Evolutionary conservation across 768 basidiomycete species (phyloP), one percentile per base, ranked within the genome.

Genomic region (Russula abietina): DNA sequence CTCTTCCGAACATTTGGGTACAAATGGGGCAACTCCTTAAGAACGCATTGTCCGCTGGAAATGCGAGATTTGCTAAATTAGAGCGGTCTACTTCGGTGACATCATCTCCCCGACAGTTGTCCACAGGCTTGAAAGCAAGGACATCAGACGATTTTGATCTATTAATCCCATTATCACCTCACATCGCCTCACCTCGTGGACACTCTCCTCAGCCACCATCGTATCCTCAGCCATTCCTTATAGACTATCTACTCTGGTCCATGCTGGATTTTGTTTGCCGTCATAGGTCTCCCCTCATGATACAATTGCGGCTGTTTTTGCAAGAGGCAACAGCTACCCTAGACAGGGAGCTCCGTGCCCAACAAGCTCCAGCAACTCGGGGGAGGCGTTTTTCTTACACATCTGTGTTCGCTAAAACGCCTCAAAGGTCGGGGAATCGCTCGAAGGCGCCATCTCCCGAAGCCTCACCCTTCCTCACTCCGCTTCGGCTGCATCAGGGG

Each of bases 181-280:
- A 9, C 66, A 69, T 22, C 58, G 12, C 19, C 11, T n/a, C 45
- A 5, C 54, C 55, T 65, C 75, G 22, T 70, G 70, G 50, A 67
- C 72, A 51, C 69, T 74, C 58, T 71, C 70, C 60, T 65, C 69
- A 55, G 53, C 69, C 12, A 63, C 66, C 55, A 73, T 68, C 46
- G 68, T 65, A 66, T 32, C 59, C 69, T 72, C 54, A 67, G 22
- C 87, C 87, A 3, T 79, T 87, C 32, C 74, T 87, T 28, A 75
- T 88, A 6, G 89, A 91, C 71, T 91, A 89, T 66, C 74, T 82
- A 10, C 75, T 86, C 1, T 90, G 88, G 88, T 90, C 89, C 3
- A 71, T 85, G 32, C 73, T 90, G 30, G 86, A 89, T 68, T 78
- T 88, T 58, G 71, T 87, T 19, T 87, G 83, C 65, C 77, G 83